Evolutionary conservation across 768 basidiomycete genomes (phyloP), one percentile per base, ranked within the genome.

Genomic region (Bullera alba): DNA sequence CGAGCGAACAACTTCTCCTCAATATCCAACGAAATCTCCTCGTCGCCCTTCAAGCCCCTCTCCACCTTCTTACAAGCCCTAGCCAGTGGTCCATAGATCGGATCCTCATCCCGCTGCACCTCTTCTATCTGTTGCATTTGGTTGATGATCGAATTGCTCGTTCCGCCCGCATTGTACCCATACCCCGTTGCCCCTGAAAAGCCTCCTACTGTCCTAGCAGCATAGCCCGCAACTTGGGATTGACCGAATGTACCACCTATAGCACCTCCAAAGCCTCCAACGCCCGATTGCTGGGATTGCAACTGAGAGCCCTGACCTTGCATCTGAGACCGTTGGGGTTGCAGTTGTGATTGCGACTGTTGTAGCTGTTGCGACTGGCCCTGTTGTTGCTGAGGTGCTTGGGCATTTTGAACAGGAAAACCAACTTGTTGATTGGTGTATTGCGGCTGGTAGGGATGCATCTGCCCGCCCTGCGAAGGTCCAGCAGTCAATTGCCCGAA

Each of bases 21-120:
- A 10, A 65, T 26, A 54, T 65, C 63, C 26, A 50, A 42, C 37
- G 58, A 61, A n/a, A 62, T 60, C 47, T 68, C 66, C 17, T 58
- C 44, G 51, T 68, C 66, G 15, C 48, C 57, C 8, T 36, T 37
- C 48, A 65, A 38, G 5, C 46, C 57, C 38, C 63, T 54, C 38
- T 61, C 63, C 4, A 68, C 46, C 45, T 63, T 62, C 3, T 42
- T 45, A 42, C 55, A 54, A n/a, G 66, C 63, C 21, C 63, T 39
- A 2, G 53, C 47, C 26, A 68, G 41, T 0, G 66, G 66, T 23
- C 66, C 66, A 54, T 68, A 68, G 6, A 65, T 51, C 12, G 63
- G 56, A 58, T 68, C 65, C 41, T 68, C 63, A 46, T 58, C 58
- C 44, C 53, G 57, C 4, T 28, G 34, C 4, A 62, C 51, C 22